phyloP scores from a whole-genome alignment of 2,329 filamentous ascomycete genomes.

The Xylariales sp. region DNA sequence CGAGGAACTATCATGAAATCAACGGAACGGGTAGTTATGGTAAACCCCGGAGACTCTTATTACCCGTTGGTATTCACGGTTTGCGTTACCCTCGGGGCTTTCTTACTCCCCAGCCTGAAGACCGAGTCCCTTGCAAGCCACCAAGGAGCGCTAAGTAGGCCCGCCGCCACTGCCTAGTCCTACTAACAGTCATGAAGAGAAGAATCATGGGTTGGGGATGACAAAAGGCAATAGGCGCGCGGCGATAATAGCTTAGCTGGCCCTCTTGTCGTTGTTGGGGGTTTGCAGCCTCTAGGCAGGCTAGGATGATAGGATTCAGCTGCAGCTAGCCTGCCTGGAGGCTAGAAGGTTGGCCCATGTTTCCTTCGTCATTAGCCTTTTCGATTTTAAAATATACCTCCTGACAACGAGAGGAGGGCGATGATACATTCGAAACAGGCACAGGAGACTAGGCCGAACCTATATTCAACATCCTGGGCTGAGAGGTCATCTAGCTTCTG shows the following conservation, averaged over 20 bases:
- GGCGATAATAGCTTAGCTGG: not conserved
- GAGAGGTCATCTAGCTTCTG: not conserved
- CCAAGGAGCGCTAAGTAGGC: not conserved
- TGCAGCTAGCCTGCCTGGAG: slow-evolving; percentile 26
- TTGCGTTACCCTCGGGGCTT: not conserved
- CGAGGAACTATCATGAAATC: not conserved
- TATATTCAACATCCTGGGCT: not conserved
- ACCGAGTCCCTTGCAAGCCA: slow-evolving; percentile 6
- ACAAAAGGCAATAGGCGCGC: slow-evolving; percentile 10
- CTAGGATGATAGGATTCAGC: not conserved
- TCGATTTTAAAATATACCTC: not conserved
- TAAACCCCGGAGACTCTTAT: not conserved
- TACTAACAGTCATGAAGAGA: slow-evolving; percentile 12
- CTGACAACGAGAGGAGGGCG: not conserved
- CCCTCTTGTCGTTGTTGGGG: slow-evolving; percentile 8
- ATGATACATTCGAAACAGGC: slow-evolving; percentile 11
- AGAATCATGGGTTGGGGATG: not conserved
- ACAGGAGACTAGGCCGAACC: not conserved
- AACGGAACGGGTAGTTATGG: not conserved
- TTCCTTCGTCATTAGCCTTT: slow-evolving; percentile 10
- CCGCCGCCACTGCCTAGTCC: slow-evolving; percentile 6
- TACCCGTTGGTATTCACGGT: not conserved
- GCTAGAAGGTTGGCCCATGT: slow-evolving; percentile 5
- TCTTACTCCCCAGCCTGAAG: not conserved
- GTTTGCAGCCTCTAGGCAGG: slow-evolving; percentile 16